phyloP scores from a whole-genome alignment of 2,329 filamentous ascomycete species.

The Arthrobotrys sinensis region DNA sequence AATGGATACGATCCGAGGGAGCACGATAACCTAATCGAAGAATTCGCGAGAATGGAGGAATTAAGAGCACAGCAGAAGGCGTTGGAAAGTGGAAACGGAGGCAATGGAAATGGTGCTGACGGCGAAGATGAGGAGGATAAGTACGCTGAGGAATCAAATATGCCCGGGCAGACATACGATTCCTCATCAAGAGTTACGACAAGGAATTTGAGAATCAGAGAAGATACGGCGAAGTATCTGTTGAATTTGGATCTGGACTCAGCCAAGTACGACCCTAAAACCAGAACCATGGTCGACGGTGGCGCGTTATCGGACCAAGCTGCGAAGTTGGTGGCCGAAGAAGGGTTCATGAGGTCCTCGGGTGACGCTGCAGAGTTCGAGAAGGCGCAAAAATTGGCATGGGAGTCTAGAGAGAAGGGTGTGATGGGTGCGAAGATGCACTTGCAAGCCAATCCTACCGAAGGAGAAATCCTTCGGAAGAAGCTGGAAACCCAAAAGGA shows the following conservation, averaged over 20 bases:
- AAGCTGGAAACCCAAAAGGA: constrained; percentile 75
- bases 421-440: constrained; percentile 81
- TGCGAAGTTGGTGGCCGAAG: constrained; percentile 87
- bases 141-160: constrained; percentile 95
- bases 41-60: constrained; percentile 88
- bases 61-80: constrained; percentile 73
- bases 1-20: constrained; percentile 95
- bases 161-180: constrained; percentile 80
- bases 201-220: constrained; percentile 88
- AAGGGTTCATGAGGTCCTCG: constrained; percentile 88
- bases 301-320: constrained; percentile 85
- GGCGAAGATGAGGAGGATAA: constrained; percentile 76
- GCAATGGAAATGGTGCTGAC: constrained; percentile 71
- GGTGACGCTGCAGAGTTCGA: constrained; percentile 96
- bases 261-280: constrained; percentile 98
- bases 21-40: constrained; percentile 87
- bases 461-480: constrained; percentile 86
- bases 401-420: constrained; percentile 90
- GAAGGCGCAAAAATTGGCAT: constrained; percentile 88
- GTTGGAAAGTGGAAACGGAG: constrained; percentile 70
- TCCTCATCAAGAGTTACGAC: constrained; percentile 83
- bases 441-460: constrained; percentile 95
- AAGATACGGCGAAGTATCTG: constrained; percentile 97
- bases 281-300: constrained; percentile 84
- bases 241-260: constrained; percentile 95